A percentile compares a stretch with the other conserved stretches of the same genome.
phyloP scores from a whole-genome alignment of 2,329 filamentous ascomycete species.

The Juglanconis oblonga region DNA sequence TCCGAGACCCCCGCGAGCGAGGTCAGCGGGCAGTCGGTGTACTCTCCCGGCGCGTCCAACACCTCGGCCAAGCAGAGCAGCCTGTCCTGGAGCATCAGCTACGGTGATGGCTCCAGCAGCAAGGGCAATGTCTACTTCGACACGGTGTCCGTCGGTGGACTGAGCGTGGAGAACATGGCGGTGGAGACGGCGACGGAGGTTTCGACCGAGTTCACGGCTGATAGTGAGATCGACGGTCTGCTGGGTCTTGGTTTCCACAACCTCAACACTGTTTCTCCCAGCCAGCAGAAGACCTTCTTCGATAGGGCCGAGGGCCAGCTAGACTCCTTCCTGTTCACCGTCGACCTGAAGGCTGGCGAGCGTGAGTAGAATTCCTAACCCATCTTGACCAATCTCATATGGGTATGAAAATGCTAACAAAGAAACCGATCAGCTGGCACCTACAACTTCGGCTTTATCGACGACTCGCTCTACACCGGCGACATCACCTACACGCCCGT shows the following conservation, averaged over 20 bases:
- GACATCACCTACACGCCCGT: constrained; percentile 56
- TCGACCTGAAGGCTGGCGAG: constrained; percentile 30
- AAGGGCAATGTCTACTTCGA: constrained; percentile 44
- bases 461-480: constrained; percentile 55
- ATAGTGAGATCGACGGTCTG: constrained; percentile 40
- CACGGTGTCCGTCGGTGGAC: constrained; percentile 40
- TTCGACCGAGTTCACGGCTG: constrained; percentile 38
- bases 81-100: constrained; percentile 39
- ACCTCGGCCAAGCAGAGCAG: constrained; percentile 36
- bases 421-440: constrained; percentile 24
- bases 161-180: constrained; percentile 39
- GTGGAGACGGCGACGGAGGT: constrained; percentile 43
- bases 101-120: constrained; percentile 42
- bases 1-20: constrained; percentile 22
- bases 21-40: constrained; percentile 38
- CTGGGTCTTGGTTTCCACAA: constrained; percentile 43
- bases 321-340: constrained; percentile 30
- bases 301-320: constrained; percentile 31
- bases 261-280: constrained; percentile 43
- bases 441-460: constrained; percentile 47
- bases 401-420: not conserved
- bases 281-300: constrained; percentile 41
- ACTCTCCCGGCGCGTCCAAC: constrained; percentile 36
- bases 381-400: not conserved
- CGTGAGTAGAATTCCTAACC: constrained; percentile 23